Evolutionary conservation across 169 alveolate species (phyloP).

Genomic region (Amoebophrya sp.): DNA sequence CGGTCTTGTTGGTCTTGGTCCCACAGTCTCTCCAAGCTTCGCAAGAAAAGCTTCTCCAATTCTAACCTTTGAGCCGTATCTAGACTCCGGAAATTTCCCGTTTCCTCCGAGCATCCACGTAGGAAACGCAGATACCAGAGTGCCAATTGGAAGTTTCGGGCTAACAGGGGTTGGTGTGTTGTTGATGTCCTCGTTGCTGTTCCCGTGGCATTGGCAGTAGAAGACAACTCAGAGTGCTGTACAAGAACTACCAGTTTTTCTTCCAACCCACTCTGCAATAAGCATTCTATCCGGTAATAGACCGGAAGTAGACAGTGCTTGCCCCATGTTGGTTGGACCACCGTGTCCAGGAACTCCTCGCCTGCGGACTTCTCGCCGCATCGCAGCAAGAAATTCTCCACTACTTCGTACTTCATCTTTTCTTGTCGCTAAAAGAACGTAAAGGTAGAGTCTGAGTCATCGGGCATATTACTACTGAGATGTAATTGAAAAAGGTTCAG

Average conservation of each 20-base stretch:
- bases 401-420: background rate
- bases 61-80: no score
- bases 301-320: background rate
- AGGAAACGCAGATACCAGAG: background rate
- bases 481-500: no score
- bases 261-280: no score
- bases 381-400: background rate
- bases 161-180: no score
- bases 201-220: no score
- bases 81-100: no score
- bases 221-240: no score
- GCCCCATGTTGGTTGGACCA: constrained; percentile 12
- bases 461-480: no score
- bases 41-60: background rate
- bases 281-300: background rate
- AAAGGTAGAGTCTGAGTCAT: no score
- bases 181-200: no score
- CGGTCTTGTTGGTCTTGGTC: background rate
- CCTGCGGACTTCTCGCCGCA: background rate
- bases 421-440: no score
- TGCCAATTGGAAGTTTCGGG: background rate
- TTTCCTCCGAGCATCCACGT: background rate
- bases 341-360: background rate
- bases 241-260: no score
- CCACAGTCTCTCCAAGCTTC: background rate